A percentile compares a stretch with the other conserved stretches of the same genome.
phyloP scores from a whole-genome alignment of 805 yeast genomes.

The Pichia occidentalis region DNA sequence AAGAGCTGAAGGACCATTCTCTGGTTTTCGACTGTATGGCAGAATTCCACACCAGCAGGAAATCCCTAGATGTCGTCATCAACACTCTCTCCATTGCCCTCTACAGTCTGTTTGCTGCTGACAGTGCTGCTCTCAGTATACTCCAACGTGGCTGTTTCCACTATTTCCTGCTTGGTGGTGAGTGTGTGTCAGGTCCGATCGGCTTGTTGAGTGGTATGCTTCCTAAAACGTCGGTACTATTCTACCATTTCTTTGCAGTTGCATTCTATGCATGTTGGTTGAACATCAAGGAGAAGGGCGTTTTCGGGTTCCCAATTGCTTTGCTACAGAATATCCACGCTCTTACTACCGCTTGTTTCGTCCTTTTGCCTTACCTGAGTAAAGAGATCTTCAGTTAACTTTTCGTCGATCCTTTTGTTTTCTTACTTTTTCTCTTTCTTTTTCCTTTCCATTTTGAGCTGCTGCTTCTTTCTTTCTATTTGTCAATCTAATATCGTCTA shows the following conservation, averaged over 20 bases:
- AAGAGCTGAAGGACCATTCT: constrained; percentile 52
- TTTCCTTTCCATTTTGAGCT: background rate
- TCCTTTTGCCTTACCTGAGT: constrained; percentile 70
- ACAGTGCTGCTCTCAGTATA: constrained; percentile 52
- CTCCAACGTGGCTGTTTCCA: constrained; percentile 85
- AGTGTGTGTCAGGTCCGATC: constrained; percentile 69
- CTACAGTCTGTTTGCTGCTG: constrained; percentile 86
- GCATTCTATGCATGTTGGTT: constrained; percentile 76
- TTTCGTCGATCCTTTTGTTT: background rate
- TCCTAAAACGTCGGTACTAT: constrained; percentile 67
- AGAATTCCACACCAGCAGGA: constrained; percentile 73
- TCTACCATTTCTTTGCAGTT: constrained; percentile 84
- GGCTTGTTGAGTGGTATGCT: constrained; percentile 75
- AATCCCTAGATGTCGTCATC: constrained; percentile 72
- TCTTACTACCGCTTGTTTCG: constrained; percentile 64
- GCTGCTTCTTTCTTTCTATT: background rate
- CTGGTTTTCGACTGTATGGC: constrained; percentile 49
- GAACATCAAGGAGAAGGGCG: constrained; percentile 62
- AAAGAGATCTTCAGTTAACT: constrained; percentile 22
- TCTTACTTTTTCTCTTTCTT: background rate
- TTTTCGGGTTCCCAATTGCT: constrained; percentile 62
- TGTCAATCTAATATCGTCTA: background rate
- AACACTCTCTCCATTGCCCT: constrained; percentile 88
- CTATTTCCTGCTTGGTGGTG: constrained; percentile 82
- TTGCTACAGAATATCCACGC: constrained; percentile 62